Evolutionary conservation across 352 stramenopile genomes (phyloP).

Genomic region (Blastocystis sp.): DNA sequence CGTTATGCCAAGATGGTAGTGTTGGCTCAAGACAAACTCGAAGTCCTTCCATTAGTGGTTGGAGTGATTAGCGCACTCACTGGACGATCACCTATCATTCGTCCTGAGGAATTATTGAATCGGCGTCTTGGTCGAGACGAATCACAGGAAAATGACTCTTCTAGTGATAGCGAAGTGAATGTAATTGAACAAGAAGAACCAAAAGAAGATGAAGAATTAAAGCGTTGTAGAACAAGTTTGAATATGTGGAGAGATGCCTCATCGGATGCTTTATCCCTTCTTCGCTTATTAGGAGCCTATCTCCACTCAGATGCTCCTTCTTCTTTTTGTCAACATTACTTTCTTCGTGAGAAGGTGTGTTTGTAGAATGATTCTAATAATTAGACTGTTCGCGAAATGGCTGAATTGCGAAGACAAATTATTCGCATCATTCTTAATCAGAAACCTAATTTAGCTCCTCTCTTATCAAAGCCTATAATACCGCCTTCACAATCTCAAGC

Average conservation of each 20-base stretch:
- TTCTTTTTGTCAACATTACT: slow-evolving; percentile 68
- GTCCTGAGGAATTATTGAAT: slow-evolving; percentile 60
- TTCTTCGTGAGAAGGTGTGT: slow-evolving; percentile 67
- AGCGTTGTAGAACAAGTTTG: slow-evolving; percentile 6
- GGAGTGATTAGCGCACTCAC: slow-evolving; percentile 70
- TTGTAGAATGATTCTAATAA: background rate
- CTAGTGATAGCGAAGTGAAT: background rate
- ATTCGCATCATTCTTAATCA: slow-evolving; percentile 50
- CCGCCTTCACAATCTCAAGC: slow-evolving; percentile 39
- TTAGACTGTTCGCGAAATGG: slow-evolving; percentile 68
- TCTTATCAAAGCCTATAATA: slow-evolving; percentile 41
- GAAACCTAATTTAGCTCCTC: slow-evolving; percentile 17
- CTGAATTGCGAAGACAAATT: slow-evolving; percentile 70
- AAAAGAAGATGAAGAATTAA: slow-evolving; percentile 45
- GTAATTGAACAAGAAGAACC: slow-evolving; percentile 62
- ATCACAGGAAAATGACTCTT: background rate
- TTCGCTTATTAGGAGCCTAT: slow-evolving; percentile 69
- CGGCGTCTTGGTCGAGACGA: background rate
- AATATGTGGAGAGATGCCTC: slow-evolving; percentile 66
- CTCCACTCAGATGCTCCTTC: slow-evolving; percentile 25
- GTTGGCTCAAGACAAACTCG: slow-evolving; percentile 31
- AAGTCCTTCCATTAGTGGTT: slow-evolving; percentile 54
- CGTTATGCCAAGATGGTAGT: slow-evolving; percentile 86
- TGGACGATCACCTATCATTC: slow-evolving; percentile 70
- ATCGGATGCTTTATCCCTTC: slow-evolving; percentile 68